These are phyloP conservation scores for Alloteropsis angusta DNA, from an alignment of 202 grass and related monocot genomes.

Conservation along the genomic window DNA sequence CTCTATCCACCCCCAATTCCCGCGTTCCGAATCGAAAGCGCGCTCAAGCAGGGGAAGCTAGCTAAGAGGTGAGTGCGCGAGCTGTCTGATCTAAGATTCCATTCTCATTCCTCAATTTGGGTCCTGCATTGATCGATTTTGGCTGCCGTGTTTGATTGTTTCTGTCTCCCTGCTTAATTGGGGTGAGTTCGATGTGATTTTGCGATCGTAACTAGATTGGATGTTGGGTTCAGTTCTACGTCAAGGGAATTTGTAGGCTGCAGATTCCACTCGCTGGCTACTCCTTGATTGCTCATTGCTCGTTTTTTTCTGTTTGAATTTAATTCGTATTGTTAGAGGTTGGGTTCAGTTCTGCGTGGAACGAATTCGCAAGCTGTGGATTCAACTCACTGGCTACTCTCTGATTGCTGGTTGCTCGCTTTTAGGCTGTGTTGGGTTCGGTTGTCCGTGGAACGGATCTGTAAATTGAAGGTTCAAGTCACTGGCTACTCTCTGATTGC, in stretches of 20 bases:
- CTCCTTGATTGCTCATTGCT: not conserved
- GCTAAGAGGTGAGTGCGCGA: not conserved
- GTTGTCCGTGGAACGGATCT: not conserved
- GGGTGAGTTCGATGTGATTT: not conserved
- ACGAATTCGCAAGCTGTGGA: not conserved
- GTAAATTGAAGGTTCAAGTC: not conserved
- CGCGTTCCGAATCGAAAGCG: not conserved
- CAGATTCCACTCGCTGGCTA: not conserved
- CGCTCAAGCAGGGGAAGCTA: not conserved
- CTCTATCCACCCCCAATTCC: not conserved
- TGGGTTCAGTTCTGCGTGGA: not conserved
- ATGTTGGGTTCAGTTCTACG: not conserved
- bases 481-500: not conserved
- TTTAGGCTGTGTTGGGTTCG: not conserved
- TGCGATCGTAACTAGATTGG: not conserved
- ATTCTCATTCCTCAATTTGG: too few species aligned
- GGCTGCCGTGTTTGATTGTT: not conserved
- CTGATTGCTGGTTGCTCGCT: not conserved
- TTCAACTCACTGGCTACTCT: not conserved
- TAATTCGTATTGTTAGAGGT: not conserved
- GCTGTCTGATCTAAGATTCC: not conserved
- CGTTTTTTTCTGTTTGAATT: not conserved
- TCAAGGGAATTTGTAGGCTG: not conserved
- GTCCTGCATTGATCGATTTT: not conserved
- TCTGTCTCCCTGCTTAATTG: not conserved